A percentile compares a stretch with the other conserved stretches of the same genome.
Evolutionary conservation across 2,329 filamentous ascomycete species (phyloP).

Genomic region (Alternaria brassicae): DNA sequence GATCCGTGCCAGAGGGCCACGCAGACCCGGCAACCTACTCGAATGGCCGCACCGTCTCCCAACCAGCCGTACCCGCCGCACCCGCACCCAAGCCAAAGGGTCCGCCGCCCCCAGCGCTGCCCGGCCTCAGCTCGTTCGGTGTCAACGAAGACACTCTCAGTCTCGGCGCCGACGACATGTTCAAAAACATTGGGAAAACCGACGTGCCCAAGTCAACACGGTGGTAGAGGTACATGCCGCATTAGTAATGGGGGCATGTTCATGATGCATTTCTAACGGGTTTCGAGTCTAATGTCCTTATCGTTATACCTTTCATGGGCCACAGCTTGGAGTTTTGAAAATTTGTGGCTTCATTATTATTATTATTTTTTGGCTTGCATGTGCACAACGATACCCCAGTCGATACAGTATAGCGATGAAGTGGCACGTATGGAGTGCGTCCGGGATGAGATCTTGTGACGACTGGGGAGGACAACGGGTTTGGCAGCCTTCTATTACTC

Average conservation of each 20-base stretch:
- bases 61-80: constrained; percentile 16
- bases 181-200: constrained; percentile 45
- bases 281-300: constrained; percentile 43
- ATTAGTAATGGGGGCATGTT: constrained; percentile 20
- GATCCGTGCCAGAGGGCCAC: constrained; percentile 43
- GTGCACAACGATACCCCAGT: constrained; percentile 49
- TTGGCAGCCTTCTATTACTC: constrained; percentile 10
- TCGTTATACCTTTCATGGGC: constrained; percentile 26
- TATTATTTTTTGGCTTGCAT: constrained; percentile 46
- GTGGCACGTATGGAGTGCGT: constrained; percentile 2
- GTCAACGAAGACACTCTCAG: constrained; percentile 44
- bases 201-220: constrained; percentile 25
- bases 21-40: constrained; percentile 31
- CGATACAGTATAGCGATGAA: constrained; percentile 34
- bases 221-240: constrained; percentile 19
- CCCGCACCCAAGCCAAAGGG: constrained; percentile 38
- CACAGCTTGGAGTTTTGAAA: constrained; percentile 37
- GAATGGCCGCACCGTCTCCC: constrained; percentile 31
- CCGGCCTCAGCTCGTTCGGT: constrained; percentile 48
- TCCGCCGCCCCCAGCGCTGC: constrained; percentile 51
- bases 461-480: constrained; percentile 25
- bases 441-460: constrained; percentile 11
- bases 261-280: constrained; percentile 39
- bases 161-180: constrained; percentile 50
- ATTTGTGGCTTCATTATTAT: constrained; percentile 37